Conservation (phyloP, 2,329 filamentous ascomycete genomes). For the Amylocarpus encephaloides region DNA sequence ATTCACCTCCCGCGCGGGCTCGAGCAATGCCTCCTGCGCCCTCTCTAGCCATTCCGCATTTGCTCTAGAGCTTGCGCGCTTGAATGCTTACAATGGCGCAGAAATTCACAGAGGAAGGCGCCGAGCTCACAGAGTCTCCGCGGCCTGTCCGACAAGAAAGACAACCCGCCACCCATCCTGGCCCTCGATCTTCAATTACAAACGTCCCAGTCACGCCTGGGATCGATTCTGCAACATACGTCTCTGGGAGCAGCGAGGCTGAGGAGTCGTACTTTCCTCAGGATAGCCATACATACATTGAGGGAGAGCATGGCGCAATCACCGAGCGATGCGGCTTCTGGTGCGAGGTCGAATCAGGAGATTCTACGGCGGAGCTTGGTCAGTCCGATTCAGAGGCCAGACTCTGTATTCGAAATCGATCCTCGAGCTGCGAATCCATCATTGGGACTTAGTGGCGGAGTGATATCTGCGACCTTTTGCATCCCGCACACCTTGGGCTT, state of each 20-base stretch:
- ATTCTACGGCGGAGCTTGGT: conserved; percentile 39
- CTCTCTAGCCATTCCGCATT: not conserved
- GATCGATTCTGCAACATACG: conserved; percentile 21
- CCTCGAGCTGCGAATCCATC: conserved; percentile 49
- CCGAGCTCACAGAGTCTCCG: conserved; percentile 18
- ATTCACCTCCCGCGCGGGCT: not conserved
- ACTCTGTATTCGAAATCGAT: conserved; percentile 49
- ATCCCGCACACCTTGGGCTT: conserved; percentile 55
- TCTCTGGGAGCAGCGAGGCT: conserved; percentile 5
- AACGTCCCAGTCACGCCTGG: conserved; percentile 30
- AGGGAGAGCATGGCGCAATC: conserved; percentile 24
- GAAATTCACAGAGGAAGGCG: conserved; percentile 7
- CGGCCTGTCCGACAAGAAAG: conserved; percentile 13
- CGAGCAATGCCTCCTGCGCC: not conserved
- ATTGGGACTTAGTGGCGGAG: conserved; percentile 54
- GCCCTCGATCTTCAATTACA: conserved; percentile 21
- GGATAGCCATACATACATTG: conserved; percentile 14
- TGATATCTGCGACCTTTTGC: conserved; percentile 61
- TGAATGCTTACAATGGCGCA: conserved; percentile 12
- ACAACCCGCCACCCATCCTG: conserved; percentile 25
- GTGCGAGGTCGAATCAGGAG: conserved; percentile 35
- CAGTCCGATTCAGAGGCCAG: conserved; percentile 10
- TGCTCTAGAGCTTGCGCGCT: not conserved
- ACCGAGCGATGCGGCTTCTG: conserved; percentile 27
- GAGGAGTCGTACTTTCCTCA: conserved; percentile 25